A percentile compares a stretch with the other conserved stretches of the same genome.
These are phyloP conservation scores for Pseudozyma tsukubaensis DNA, from an alignment of 1,284 basidiomycete species.

Conservation along the genomic window DNA sequence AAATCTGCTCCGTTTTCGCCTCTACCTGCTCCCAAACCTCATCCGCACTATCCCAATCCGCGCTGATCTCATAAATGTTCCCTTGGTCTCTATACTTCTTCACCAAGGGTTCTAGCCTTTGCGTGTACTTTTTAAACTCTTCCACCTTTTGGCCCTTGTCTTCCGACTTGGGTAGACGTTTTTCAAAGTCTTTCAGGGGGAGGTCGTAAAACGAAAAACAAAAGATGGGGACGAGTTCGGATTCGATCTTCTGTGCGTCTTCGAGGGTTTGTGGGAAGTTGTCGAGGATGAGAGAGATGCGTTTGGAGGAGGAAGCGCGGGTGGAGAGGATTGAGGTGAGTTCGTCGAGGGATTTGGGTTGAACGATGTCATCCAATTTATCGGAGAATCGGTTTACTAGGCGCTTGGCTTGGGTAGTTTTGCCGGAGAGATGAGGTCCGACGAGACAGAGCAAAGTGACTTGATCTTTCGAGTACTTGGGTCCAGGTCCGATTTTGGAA, in stretches of 20 bases:
- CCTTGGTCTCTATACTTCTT: slow-evolving; percentile 51
- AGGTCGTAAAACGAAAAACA: slow-evolving; percentile 58
- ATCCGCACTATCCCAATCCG: slow-evolving; percentile 57
- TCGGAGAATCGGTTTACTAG: slow-evolving; percentile 41
- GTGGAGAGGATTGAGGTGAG: slow-evolving; percentile 22
- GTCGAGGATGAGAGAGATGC: slow-evolving; percentile 48
- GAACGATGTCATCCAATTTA: slow-evolving; percentile 30
- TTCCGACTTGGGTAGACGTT: slow-evolving; percentile 27
- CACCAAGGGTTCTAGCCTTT: slow-evolving; percentile 32
- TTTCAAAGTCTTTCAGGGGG: slow-evolving; percentile 35
- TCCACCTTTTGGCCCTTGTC: slow-evolving; percentile 32
- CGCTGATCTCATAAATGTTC: slow-evolving; percentile 61
- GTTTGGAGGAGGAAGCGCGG: slow-evolving; percentile 15
- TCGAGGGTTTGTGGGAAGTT: slow-evolving; percentile 48
- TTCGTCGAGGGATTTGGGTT: slow-evolving; percentile 23
- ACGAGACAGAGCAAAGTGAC: slow-evolving; percentile 40
- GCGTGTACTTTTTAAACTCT: slow-evolving; percentile 31
- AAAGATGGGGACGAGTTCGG: slow-evolving; percentile 52
- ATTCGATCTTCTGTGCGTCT: slow-evolving; percentile 45
- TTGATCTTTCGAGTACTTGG: slow-evolving; percentile 36
- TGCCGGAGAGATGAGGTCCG: slow-evolving; percentile 48
- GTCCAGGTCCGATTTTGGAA: slow-evolving; percentile 1
- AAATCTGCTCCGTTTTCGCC: slow-evolving; percentile 54
- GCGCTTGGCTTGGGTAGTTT: slow-evolving; percentile 50
- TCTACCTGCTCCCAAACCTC: slow-evolving; percentile 65